Base-by-base conservation (phyloP, 2,329 filamentous ascomycete species). In the Xylaria sp. region DNA sequence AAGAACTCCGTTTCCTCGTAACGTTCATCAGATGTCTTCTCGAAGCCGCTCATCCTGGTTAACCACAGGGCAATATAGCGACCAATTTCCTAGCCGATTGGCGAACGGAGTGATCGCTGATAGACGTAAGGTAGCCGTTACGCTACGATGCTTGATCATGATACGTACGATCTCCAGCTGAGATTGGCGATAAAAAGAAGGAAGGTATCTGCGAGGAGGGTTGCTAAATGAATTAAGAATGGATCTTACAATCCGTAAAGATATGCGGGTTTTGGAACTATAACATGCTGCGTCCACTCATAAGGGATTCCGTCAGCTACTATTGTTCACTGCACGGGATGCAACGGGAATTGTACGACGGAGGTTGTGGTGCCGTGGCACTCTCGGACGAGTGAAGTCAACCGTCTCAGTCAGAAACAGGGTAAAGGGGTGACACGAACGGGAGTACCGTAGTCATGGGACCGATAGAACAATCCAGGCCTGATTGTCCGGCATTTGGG, bases 391-490 rank as follows among this genome's bases (percentile, higher is more conserved):
- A 58, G 45, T 28, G 41, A 60, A 50, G 57, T 48, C 43, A 43
- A 57, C 20, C 15, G 48, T 64, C 57, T 50, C 46, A 60, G 60
- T 60, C 46, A 60, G 56, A 63, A 15, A 39, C 46, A 39, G 53
- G 45, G 41, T 18, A 53, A 32, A 25, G 65, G 58, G 65, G 59
- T 64, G 20, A 34, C 58, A 69, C 60, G 36, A 46, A 55, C 39
- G 65, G 56, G 50, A 57, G 53, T 66, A 63, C 66, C 62, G 48
- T 48, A 53, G 63, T 68, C 68, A 68, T 62, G 66, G 65, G 66
- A 68, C 57, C 63, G 66, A 59, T 50, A 59, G 68, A 68, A 60
- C 32, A 45, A 61, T 61, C 68, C 56, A 66, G 68, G 50, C 68
- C 53, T 61, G 25, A 62, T 7, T 18, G 43, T 23, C 59, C 65